Evolutionary conservation across 75 land plant species (phyloP).

Genomic region (Pseudotsuga menziesii): DNA sequence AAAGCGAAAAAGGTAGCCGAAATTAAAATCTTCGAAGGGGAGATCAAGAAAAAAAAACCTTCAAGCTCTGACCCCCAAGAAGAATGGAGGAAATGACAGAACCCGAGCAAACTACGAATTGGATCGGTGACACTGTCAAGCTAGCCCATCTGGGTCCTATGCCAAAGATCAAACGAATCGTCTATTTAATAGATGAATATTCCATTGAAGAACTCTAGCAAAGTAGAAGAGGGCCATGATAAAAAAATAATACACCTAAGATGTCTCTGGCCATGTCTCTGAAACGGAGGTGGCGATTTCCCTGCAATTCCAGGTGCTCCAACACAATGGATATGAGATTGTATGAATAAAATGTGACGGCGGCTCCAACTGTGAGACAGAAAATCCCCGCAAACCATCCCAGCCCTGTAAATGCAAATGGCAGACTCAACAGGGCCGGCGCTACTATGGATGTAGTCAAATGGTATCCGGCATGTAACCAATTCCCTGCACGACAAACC

Average conservation of each 20-base stretch:
- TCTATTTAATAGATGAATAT: neutral
- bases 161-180: neutral
- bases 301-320: constrained; percentile 52
- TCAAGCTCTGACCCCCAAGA: constrained; percentile 80
- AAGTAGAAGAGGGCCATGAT: neutral
- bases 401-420: constrained; percentile 56
- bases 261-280: constrained; percentile 62
- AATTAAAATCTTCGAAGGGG: neutral
- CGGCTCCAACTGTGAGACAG: constrained; percentile 40
- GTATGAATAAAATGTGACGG: constrained; percentile 72
- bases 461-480: constrained; percentile 83
- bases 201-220: neutral
- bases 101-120: constrained; percentile 4
- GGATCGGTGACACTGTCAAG: constrained; percentile 61
- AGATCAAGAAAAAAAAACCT: constrained; percentile 28
- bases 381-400: constrained; percentile 60
- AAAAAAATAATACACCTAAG: constrained; percentile 30
- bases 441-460: constrained; percentile 77
- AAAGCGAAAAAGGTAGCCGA: too few species aligned
- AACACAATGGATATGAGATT: constrained; percentile 59
- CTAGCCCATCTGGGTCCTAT: constrained; percentile 71
- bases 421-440: constrained; percentile 69
- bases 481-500: constrained; percentile 41
- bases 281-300: constrained; percentile 57
- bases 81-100: constrained; percentile 57